Conservation (phyloP, 768 basidiomycete species). For the Cyathus striatus region DNA sequence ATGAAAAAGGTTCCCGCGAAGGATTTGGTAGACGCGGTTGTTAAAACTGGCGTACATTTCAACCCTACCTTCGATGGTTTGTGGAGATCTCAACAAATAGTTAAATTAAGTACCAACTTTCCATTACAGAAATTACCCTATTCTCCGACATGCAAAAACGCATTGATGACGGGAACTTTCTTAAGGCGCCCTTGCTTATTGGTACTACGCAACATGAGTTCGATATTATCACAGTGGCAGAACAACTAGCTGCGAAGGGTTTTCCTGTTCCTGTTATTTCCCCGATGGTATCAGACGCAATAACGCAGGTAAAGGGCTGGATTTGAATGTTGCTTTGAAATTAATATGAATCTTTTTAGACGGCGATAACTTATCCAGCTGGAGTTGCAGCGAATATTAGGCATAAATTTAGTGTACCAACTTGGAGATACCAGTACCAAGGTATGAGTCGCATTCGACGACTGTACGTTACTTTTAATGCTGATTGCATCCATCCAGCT, state of each 20-base stretch:
- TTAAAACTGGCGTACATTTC: slow-evolving; percentile 21
- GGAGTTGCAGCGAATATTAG: slow-evolving; percentile 19
- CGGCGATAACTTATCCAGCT: slow-evolving; percentile 24
- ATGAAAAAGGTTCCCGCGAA: slow-evolving; percentile 27
- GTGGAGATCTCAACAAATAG: neutral
- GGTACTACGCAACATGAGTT: slow-evolving; percentile 28
- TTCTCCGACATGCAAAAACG: slow-evolving; percentile 23
- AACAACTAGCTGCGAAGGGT: slow-evolving; percentile 18
- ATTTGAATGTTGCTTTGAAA: neutral
- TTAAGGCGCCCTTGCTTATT: slow-evolving; percentile 21
- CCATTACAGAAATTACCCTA: slow-evolving; percentile 22
- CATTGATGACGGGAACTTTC: slow-evolving; percentile 20
- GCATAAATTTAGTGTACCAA: slow-evolving; percentile 18
- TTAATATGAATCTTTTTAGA: slow-evolving; percentile 8
- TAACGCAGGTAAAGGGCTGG: slow-evolving; percentile 22
- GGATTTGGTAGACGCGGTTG: slow-evolving; percentile 25
- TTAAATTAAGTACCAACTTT: neutral
- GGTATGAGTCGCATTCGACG: too few relatives aligned
- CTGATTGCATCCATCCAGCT: slow-evolving; percentile 10
- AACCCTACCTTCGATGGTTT: slow-evolving; percentile 25
- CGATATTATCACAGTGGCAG: slow-evolving; percentile 26
- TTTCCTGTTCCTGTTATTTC: slow-evolving; percentile 21
- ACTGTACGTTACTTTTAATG: neutral
- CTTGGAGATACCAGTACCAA: slow-evolving; percentile 25
- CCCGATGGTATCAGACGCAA: slow-evolving; percentile 19